phyloP scores from a whole-genome alignment of 2,329 filamentous ascomycete genomes.

The Aspergillus aculeatinus region DNA sequence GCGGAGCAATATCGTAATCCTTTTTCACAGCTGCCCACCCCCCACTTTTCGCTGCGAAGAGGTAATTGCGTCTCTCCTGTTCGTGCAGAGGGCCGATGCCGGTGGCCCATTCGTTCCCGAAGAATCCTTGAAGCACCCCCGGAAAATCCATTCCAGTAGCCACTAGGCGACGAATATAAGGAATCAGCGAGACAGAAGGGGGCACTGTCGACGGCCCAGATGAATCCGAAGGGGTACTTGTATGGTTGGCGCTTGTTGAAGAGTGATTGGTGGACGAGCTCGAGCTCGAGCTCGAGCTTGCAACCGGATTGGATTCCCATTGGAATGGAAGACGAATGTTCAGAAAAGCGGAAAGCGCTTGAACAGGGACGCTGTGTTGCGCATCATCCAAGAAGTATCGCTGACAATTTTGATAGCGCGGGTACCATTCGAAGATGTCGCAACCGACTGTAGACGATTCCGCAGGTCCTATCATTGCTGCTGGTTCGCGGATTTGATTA shows the following conservation, averaged over 20 bases:
- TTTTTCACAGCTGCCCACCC: constrained; percentile 87
- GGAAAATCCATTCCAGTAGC: constrained; percentile 88
- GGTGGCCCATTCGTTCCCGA: constrained; percentile 84
- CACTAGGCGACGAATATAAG: constrained; percentile 86
- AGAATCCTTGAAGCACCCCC: constrained; percentile 88
- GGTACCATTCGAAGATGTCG: constrained; percentile 85
- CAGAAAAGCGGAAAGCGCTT: constrained; percentile 84
- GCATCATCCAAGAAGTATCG: constrained; percentile 89
- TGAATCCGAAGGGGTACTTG: constrained; percentile 32
- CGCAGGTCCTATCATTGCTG: constrained; percentile 38
- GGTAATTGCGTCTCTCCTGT: constrained; percentile 86
- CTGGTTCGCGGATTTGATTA: constrained; percentile 36
- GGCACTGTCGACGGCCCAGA: constrained; percentile 13
- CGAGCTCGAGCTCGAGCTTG: constrained; percentile 33
- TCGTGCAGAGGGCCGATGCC: constrained; percentile 83
- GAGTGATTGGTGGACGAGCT: constrained; percentile 39
- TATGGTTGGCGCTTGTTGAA: constrained; percentile 32
- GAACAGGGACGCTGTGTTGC: constrained; percentile 77
- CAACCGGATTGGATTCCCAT: constrained; percentile 53
- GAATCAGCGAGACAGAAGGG: constrained; percentile 67
- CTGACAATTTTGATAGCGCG: constrained; percentile 84
- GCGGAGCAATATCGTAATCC: constrained; percentile 81
- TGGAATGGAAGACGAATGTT: constrained; percentile 92
- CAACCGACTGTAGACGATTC: constrained; percentile 36
- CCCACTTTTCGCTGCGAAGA: constrained; percentile 91